Percentiles rank a stretch among this genome's conserved stretches.
Conservation (phyloP, 208 protist genomes). For the Leishmania tropica region DNA sequence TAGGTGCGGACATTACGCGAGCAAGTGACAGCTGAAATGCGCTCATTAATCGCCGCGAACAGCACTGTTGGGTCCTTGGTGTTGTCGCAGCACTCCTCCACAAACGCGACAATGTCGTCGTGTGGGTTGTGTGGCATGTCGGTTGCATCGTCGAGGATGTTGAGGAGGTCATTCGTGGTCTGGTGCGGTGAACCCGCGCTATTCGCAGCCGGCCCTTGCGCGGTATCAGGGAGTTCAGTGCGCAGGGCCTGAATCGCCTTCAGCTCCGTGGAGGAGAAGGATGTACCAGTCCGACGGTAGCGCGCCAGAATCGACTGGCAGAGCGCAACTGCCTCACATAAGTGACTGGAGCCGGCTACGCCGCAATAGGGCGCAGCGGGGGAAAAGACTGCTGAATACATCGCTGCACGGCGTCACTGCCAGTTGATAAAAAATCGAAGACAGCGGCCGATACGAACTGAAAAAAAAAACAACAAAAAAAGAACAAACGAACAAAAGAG, state of each 20-base stretch:
- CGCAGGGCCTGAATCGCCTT: conserved; percentile 42
- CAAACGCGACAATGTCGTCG: conserved; percentile 29
- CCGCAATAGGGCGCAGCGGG: not conserved
- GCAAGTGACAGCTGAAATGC: conserved; percentile 28
- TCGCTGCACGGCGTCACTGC: not conserved
- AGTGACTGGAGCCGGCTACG: conserved; percentile 46
- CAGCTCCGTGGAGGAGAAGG: conserved; percentile 48
- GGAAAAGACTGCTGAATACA: not conserved
- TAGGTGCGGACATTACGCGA: conserved; percentile 40
- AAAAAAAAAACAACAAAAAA: not conserved
- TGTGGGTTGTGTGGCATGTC: not conserved
- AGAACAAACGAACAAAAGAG: not conserved
- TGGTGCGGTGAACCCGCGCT: not conserved
- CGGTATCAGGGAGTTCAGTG: conserved; percentile 1
- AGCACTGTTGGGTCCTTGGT: conserved; percentile 32
- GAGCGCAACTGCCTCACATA: conserved; percentile 74
- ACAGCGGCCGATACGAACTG: not conserved
- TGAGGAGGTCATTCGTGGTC: conserved; percentile 9
- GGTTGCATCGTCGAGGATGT: conserved; percentile 2
- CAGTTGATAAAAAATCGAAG: not conserved
- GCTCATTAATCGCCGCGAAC: conserved; percentile 49
- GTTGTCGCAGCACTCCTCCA: conserved; percentile 43
- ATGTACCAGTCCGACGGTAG: conserved; percentile 54
- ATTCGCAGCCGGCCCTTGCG: not conserved
- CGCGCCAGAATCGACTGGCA: conserved; percentile 73